Evolutionary conservation across 805 yeast genomes (phyloP), one percentile per base, ranked within the genome.

Genomic region (Yarrowia sp.): DNA sequence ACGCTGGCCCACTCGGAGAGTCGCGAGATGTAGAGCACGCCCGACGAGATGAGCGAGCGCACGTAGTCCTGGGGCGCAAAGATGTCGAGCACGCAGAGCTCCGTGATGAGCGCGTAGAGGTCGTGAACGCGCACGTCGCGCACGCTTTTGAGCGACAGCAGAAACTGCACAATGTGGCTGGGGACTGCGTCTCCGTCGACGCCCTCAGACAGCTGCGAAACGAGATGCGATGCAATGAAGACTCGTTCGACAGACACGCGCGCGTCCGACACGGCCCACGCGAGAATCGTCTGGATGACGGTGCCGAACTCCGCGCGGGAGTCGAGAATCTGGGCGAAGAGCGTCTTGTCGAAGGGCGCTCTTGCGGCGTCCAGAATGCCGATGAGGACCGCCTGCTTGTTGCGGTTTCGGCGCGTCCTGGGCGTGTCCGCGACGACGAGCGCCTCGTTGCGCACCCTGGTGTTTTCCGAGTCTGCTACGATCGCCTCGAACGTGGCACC

Each of bases 31-130:
- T 88, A 90, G 47, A 92, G 82, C 0, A 90, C 78, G 4, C 97
- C 99, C 0, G 94, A 85, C 9, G 97, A 90, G 46, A 93, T 91
- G 35, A 92, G 75, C 66, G 85, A 83, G 68, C 97, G 77, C 63
- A 92, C 77, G 68, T 93, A 93, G 1, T 87, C 80, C 0, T 87
- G 83, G 14, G 85, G 76, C 2, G 82, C 73, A 22, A 87, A 78
- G 22, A 87, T 71, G 47, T 80, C 80, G 61, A 78, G 66, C 41
- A 78, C 80, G 8, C 73, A 66, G 3, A 85, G 71, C 69, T 82
- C 85, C 61, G 79, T 77, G 16, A 86, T 76, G 31, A 85, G 71
- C n/a, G 79, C 76, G 65, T 78, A 75, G 29, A 81, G 49, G 18
- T 32, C 56, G 27, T 46, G 59, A 32, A 44, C 32, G 9, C 49